These are phyloP conservation scores for Ceratocystis cubensis DNA, from an alignment of 2,329 filamentous ascomycete species.

Conservation along the genomic window DNA sequence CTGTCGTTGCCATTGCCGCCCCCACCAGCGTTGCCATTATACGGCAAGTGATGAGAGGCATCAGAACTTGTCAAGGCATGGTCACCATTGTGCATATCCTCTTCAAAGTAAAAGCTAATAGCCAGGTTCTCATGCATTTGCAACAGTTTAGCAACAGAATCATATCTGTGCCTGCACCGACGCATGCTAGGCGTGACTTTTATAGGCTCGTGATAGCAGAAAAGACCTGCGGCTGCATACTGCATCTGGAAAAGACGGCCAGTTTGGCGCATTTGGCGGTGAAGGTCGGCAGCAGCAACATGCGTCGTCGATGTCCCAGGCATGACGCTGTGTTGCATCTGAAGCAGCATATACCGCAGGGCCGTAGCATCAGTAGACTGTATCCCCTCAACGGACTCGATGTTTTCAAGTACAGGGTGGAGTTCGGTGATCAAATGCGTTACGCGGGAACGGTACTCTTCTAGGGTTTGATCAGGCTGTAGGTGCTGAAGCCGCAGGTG, in stretches of 20 bases:
- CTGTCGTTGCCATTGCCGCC: neutral
- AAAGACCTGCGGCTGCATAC: slow-evolving; percentile 30
- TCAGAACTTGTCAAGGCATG: slow-evolving; percentile 25
- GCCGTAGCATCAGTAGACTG: slow-evolving; percentile 30
- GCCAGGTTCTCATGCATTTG: slow-evolving; percentile 31
- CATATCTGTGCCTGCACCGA: slow-evolving; percentile 33
- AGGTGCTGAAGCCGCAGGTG: slow-evolving; percentile 1
- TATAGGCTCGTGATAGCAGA: slow-evolving; percentile 34
- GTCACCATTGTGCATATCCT: slow-evolving; percentile 33
- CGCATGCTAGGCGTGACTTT: slow-evolving; percentile 36
- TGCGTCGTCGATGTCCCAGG: slow-evolving; percentile 30
- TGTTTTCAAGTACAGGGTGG: slow-evolving; percentile 28
- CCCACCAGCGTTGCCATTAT: neutral
- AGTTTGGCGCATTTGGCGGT: slow-evolving; percentile 29
- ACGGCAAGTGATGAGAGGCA: slow-evolving; percentile 11
- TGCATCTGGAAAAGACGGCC: slow-evolving; percentile 30
- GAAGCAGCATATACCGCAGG: slow-evolving; percentile 33
- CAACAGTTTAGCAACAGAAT: slow-evolving; percentile 30
- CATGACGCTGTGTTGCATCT: slow-evolving; percentile 30
- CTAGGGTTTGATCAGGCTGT: slow-evolving; percentile 22
- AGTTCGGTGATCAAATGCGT: slow-evolving; percentile 31
- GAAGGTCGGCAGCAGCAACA: slow-evolving; percentile 30
- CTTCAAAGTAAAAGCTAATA: slow-evolving; percentile 33
- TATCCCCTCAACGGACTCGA: slow-evolving; percentile 29
- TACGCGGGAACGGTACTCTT: slow-evolving; percentile 32